phyloP scores from a whole-genome alignment of 1,284 basidiomycete species.

The Abortiporus biennis region DNA sequence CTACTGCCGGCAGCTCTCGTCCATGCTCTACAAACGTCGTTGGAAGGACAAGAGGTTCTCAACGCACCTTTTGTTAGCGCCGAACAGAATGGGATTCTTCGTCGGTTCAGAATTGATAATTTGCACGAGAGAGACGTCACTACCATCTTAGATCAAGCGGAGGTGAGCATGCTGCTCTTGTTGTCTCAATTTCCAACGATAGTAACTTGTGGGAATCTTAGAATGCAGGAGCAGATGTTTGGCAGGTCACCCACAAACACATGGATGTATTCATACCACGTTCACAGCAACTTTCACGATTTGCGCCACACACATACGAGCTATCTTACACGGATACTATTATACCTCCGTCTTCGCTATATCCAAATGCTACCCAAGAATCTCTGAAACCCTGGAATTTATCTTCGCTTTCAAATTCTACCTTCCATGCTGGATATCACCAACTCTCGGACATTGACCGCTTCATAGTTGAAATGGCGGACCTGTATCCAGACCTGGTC shows the following conservation, averaged over 20 bases:
- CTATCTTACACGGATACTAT: slow-evolving; percentile 10
- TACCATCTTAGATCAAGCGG: background rate
- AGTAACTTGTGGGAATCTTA: background rate
- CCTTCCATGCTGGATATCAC: slow-evolving; percentile 50
- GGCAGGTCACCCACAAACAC: slow-evolving; percentile 8
- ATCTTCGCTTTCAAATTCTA: slow-evolving; percentile 25
- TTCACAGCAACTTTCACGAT: slow-evolving; percentile 2
- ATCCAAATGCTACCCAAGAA: background rate
- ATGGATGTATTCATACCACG: slow-evolving; percentile 15
- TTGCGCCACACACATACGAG: slow-evolving; percentile 4
- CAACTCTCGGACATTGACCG: slow-evolving; percentile 43
- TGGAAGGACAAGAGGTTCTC: background rate
- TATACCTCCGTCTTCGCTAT: slow-evolving; percentile 2
- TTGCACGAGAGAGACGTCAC: background rate
- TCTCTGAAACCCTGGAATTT: slow-evolving; percentile 19
- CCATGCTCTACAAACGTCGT: background rate
- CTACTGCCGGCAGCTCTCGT: background rate
- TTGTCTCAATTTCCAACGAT: background rate
- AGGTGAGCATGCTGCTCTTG: background rate
- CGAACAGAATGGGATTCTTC: slow-evolving; percentile 1
- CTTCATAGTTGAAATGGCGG: slow-evolving; percentile 43
- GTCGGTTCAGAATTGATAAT: background rate
- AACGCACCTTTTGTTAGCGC: background rate
- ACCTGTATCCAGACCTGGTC: slow-evolving; percentile 35
- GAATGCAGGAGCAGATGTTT: slow-evolving; percentile 3